Evolutionary conservation across 768 basidiomycete genomes (phyloP), one percentile per base, ranked within the genome.

Genomic region (Tephrocybe sp.): DNA sequence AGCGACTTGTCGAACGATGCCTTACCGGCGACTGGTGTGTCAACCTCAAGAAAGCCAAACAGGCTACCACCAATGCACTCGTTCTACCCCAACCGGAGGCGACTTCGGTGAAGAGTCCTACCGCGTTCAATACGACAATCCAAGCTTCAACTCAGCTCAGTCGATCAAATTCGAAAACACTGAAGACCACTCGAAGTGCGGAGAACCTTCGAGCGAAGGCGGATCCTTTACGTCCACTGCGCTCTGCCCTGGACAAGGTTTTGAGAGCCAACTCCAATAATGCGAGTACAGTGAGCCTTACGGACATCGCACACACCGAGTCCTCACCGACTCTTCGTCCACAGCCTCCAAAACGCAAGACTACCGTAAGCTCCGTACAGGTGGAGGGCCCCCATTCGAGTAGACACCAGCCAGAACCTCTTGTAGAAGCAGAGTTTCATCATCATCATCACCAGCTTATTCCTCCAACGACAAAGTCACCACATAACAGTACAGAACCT

Each of bases 1-100:
- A 83, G 56, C 83, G 97, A 7, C 79, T 99, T 7, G 97, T 98
- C 14, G 89, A 94, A 52, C 81, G 97, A 35, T 98, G 95, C 66
- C 79, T 98, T 16, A 72, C 74, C 12, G 93, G 88, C 2, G 85
- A 88, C 7, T 97, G 94, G 94, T 89, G 89, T 72, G 79, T 86
- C 12, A 80, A 87, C 26, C 70, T 87, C 34, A 77, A 76, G 52
- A 84, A 75, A 55, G 54, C 60, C 10, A 62, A 66, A 30, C 57
- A 62, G 46, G 63, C 8, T 13, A 10, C 39, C 17, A 17, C 35
- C 6, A n/a, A 17, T 11, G 45, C 43, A 17, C 40, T 52, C 19
- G 65, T 61, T 20, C 80, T 75, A 49, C 78, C 75, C 11, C 72
- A 65, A 39, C 74, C 73, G 26, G 78, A 80, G 23, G 58, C 67